Evolutionary conservation across 768 basidiomycete genomes (phyloP).

Genomic region (Dioszegia crocea): DNA sequence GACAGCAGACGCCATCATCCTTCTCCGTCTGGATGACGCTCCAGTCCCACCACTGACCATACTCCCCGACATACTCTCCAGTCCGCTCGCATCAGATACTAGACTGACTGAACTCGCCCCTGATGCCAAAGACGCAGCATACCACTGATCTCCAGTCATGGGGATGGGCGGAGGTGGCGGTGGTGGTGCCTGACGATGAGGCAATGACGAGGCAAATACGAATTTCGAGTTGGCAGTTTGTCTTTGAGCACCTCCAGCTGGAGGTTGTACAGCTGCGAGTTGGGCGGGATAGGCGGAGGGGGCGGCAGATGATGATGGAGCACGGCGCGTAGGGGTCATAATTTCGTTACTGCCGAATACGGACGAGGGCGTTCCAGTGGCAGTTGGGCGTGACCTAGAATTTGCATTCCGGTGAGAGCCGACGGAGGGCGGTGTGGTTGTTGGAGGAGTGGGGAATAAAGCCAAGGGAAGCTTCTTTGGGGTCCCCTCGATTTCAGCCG

Average conservation of each 20-base stretch:
- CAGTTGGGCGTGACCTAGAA: too few relatives aligned
- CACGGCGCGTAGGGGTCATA: background rate
- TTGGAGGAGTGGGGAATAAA: background rate
- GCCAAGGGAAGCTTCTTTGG: background rate
- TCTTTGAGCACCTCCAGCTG: too few relatives aligned
- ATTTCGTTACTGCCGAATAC: too few relatives aligned
- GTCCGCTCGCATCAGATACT: background rate
- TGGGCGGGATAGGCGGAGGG: background rate
- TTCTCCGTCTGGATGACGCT: slow-evolving; percentile 3
- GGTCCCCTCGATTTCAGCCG: background rate
- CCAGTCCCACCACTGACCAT: slow-evolving; percentile 6
- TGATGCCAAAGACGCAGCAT: too few relatives aligned
- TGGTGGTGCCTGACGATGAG: too few relatives aligned
- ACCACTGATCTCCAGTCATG: too few relatives aligned
- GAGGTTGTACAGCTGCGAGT: background rate
- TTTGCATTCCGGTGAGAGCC: too few relatives aligned
- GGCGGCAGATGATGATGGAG: background rate
- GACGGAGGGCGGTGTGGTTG: background rate
- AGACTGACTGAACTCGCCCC: background rate
- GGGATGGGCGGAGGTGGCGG: too few relatives aligned
- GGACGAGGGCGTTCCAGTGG: too few relatives aligned
- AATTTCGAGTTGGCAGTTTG: too few relatives aligned
- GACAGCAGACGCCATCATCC: slow-evolving; percentile 13
- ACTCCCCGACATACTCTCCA: background rate
- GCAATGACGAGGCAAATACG: too few relatives aligned